These are phyloP conservation scores for Stylonectria norvegica DNA, from an alignment of 2,329 filamentous ascomycete species.

Conservation along the genomic window DNA sequence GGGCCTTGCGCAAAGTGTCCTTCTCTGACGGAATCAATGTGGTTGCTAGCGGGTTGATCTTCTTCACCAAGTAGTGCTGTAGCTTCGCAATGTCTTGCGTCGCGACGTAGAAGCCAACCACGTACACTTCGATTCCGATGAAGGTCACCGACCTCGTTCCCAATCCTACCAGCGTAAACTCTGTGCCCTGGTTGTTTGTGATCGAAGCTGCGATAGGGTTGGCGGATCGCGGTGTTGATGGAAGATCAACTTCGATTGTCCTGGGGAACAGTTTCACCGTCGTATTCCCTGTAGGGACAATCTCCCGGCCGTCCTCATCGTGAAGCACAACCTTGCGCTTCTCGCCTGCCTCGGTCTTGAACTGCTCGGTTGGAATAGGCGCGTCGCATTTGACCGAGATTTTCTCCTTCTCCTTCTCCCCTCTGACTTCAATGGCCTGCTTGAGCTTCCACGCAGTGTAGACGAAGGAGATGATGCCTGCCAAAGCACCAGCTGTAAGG, in stretches of 20 bases:
- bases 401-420: slow-evolving; percentile 35
- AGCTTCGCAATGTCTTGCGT: slow-evolving; percentile 77
- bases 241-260: slow-evolving; percentile 59
- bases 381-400: slow-evolving; percentile 43
- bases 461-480: slow-evolving; percentile 47
- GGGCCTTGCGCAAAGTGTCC: slow-evolving; percentile 61
- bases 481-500: slow-evolving; percentile 47
- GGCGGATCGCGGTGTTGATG: slow-evolving; percentile 21
- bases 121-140: slow-evolving; percentile 86
- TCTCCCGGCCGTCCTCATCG: slow-evolving; percentile 66
- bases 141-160: slow-evolving; percentile 90
- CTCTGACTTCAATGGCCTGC: slow-evolving; percentile 33
- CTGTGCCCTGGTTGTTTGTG: slow-evolving; percentile 45
- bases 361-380: slow-evolving; percentile 41
- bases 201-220: slow-evolving; percentile 38
- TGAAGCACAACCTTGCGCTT: slow-evolving; percentile 59
- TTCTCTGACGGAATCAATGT: slow-evolving; percentile 82
- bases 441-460: slow-evolving; percentile 54
- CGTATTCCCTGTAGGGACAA: slow-evolving; percentile 77
- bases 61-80: slow-evolving; percentile 72
- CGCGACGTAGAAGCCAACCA: slow-evolving; percentile 88
- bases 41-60: slow-evolving; percentile 73
- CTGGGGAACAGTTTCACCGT: slow-evolving; percentile 78
- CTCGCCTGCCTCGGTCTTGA: slow-evolving; percentile 47
- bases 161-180: slow-evolving; percentile 85